Conservation (phyloP, 2,329 filamentous ascomycete species). For the Rhynchosporium secalis region DNA sequence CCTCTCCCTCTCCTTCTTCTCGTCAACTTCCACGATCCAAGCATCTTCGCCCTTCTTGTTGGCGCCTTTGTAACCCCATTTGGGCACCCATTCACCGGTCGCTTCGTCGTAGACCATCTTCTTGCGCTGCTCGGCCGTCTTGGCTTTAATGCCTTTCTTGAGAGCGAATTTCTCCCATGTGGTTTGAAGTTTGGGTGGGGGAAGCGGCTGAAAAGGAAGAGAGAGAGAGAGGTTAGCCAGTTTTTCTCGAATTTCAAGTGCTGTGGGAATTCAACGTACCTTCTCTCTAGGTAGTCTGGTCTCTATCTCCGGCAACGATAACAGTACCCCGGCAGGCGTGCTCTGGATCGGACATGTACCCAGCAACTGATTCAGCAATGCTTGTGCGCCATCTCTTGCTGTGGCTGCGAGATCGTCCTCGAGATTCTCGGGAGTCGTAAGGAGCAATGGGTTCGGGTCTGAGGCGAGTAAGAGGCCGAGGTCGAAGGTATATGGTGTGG, state of each 20-base stretch:
- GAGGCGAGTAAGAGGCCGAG: slow-evolving; percentile 82
- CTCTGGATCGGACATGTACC: slow-evolving; percentile 80
- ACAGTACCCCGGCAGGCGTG: slow-evolving; percentile 68
- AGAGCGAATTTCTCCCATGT: slow-evolving; percentile 96
- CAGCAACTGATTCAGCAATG: slow-evolving; percentile 90
- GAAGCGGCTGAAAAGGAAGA: slow-evolving; percentile 58
- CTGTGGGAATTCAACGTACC: slow-evolving; percentile 30
- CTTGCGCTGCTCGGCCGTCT: slow-evolving; percentile 73
- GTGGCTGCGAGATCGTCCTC: slow-evolving; percentile 70
- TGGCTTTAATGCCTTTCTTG: slow-evolving; percentile 95
- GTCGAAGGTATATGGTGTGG: slow-evolving; percentile 90
- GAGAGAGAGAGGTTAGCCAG: too few relatives aligned
- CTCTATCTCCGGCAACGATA: slow-evolving; percentile 69
- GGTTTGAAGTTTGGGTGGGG: slow-evolving; percentile 76
- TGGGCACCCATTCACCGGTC: slow-evolving; percentile 83
- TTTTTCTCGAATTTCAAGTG: too few relatives aligned
- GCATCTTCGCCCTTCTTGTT: slow-evolving; percentile 82
- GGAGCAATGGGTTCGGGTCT: slow-evolving; percentile 79
- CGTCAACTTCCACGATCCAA: slow-evolving; percentile 91
- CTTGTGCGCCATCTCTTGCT: slow-evolving; percentile 88
- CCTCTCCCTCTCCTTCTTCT: slow-evolving; percentile 64
- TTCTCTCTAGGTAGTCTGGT: slow-evolving; percentile 87
- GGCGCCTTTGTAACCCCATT: slow-evolving; percentile 92
- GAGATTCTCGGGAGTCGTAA: slow-evolving; percentile 50
- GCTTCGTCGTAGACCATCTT: slow-evolving; percentile 84